Evolutionary conservation across 2,329 filamentous ascomycete species (phyloP).

Genomic region (Apiospora sp.): DNA sequence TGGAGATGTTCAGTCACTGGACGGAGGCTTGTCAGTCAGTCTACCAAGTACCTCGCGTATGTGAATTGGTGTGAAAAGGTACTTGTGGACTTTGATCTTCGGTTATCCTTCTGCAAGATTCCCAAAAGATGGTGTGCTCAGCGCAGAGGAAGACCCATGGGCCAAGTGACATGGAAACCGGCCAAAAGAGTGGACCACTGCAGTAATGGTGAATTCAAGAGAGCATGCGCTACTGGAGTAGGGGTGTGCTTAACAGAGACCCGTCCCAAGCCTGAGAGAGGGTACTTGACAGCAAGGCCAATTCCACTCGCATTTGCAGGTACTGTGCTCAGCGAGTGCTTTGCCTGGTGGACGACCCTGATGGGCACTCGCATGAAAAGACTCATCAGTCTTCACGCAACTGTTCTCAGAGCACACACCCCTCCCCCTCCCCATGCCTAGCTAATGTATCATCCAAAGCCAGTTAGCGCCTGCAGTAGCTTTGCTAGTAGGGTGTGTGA

Average conservation of each 20-base stretch:
- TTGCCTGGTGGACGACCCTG: slow-evolving; percentile 1
- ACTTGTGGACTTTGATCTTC: slow-evolving; percentile 20
- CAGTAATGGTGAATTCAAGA: slow-evolving; percentile 12
- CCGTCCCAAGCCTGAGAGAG: background rate
- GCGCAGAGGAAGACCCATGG: slow-evolving; percentile 14
- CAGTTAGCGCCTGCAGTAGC: slow-evolving; percentile 18
- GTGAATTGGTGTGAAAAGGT: slow-evolving; percentile 19
- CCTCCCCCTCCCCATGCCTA: background rate
- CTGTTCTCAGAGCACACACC: background rate
- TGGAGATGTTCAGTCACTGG: slow-evolving; percentile 15
- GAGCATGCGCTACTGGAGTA: background rate
- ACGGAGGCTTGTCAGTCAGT: background rate
- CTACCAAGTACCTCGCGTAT: background rate
- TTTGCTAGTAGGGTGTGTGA: slow-evolving; percentile 1
- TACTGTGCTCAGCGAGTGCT: background rate
- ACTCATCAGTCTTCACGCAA: slow-evolving; percentile 11
- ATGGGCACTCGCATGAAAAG: slow-evolving; percentile 19
- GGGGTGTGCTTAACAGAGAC: slow-evolving; percentile 23
- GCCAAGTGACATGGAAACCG: slow-evolving; percentile 25
- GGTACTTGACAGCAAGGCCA: background rate
- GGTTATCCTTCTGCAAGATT: slow-evolving; percentile 22
- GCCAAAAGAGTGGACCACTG: background rate
- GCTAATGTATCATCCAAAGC: background rate
- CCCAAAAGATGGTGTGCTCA: slow-evolving; percentile 25
- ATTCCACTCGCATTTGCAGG: background rate